Evolutionary conservation across 768 basidiomycete genomes (phyloP).

Genomic region (Hypsizygus marmoreus): DNA sequence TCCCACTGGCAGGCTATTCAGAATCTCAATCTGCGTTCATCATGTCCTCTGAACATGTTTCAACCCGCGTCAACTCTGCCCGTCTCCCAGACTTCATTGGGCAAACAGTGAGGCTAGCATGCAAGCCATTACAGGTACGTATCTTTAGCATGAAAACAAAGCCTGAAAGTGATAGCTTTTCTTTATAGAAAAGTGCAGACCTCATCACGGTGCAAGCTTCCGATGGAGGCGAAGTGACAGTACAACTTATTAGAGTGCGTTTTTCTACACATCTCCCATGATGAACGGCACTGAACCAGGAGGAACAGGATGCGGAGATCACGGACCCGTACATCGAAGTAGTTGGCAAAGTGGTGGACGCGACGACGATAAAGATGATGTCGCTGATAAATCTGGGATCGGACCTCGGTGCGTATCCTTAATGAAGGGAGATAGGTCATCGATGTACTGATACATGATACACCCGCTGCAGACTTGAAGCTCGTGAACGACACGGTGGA

Average conservation of each 20-base stretch:
- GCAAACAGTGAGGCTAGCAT: constrained; percentile 59
- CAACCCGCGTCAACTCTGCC: constrained; percentile 64
- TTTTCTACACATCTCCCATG: constrained; percentile 5
- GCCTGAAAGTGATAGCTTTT: not conserved
- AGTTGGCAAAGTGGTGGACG: constrained; percentile 59
- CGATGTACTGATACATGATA: constrained; percentile 2
- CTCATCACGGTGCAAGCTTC: constrained; percentile 60
- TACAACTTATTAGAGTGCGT: constrained; percentile 44
- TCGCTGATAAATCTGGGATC: constrained; percentile 56
- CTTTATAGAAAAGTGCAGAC: constrained; percentile 41
- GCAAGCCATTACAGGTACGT: constrained; percentile 59
- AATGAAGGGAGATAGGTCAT: not conserved
- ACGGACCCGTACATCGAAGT: constrained; percentile 64
- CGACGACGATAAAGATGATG: constrained; percentile 59
- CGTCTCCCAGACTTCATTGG: constrained; percentile 54
- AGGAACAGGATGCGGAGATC: constrained; percentile 42
- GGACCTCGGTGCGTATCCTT: constrained; percentile 55
- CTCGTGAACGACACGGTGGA: constrained; percentile 64
- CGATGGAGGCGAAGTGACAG: constrained; percentile 64
- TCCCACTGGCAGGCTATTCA: not conserved
- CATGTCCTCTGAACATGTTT: constrained; percentile 24
- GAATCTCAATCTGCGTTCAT: not conserved
- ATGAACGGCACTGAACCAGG: not conserved
- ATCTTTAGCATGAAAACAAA: constrained; percentile 1
- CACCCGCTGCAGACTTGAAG: constrained; percentile 58